Evolutionary conservation across 2,329 filamentous ascomycete genomes (phyloP), one percentile per base, ranked within the genome.

Genomic region (Orbilia oligospora): DNA sequence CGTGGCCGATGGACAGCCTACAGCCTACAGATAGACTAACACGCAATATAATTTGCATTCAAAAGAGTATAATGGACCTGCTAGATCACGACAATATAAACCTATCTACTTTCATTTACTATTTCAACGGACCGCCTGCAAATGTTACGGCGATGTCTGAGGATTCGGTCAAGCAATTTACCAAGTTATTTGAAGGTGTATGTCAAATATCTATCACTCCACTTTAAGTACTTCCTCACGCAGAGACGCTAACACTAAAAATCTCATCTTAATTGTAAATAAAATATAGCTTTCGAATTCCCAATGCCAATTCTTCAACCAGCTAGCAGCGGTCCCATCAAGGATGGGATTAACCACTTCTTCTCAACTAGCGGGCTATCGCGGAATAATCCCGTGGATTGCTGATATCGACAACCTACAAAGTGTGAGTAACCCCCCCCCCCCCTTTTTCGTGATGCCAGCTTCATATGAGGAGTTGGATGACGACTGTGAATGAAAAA

Each of bases 351-450:
- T 27, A 18, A 53, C 22, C 4, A 53, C 49, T 6, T 10, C 3
- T 16, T n/a, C 22, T 10, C 22, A 53, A 14, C 12, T 53, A 14
- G 22, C 14, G 8, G 20, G 20, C 1, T 53, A 53, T 33, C 49
- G 24, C n/a, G 1, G 22, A 16, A 5, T 53, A 10, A 12, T 30
- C 27, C 5, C 49, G 9, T 27, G 24, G 24, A 6, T 53, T n/a
- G 16, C 12, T 5, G 10, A 16, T 27, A 5, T 51, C 20, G 22
- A 27, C 12, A 16, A 53, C 16, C 16, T 22, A 5, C 49, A 53
- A 30, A 53, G 22, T n/a, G 49, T 53, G 10, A 53, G 24, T 49
- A 49, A 30, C n/a, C n/a, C n/a, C n/a, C n/a, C n/a, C n/a, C n/a
- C n/a, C n/a, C n/a, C n/a, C n/a, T n/a, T 30, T 30, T 6, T 30